Evolutionary conservation across 2,329 filamentous ascomycete genomes (phyloP), one percentile per base, ranked within the genome.

Genomic region (Ceratocystis albifundus): DNA sequence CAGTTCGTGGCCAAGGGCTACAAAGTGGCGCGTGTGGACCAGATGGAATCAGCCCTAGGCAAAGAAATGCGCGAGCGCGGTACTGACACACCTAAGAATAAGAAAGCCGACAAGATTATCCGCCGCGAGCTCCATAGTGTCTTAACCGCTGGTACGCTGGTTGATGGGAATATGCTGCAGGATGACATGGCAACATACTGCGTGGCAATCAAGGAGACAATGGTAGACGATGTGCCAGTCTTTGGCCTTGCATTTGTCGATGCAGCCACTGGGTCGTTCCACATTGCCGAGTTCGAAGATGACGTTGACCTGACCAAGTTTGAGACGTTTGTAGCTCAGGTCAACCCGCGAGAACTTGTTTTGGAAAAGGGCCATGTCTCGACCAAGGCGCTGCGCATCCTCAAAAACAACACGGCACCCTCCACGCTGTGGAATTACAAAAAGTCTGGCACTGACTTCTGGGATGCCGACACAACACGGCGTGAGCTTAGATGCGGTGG

Each of bases 61-160:
- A 99, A 99, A 74, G 93, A 99, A 75, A 97, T 99, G 94, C 88
- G 94, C n/a, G 94, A 99, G 75, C 84, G 93, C 62, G 89, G 88
- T 69, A 83, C 81, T 66, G 79, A 80, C 69, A 77, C 74, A 25
- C 78, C 78, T 61, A 88, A 87, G 72, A 73, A 77, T 66, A 79
- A 82, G 75, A 94, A 92, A 74, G 88, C 87, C 44, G 92, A 96
- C 75, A 96, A 97, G 75, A 86, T 99, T 71, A 99, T 99, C 71
- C 87, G 86, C 61, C 85, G 94, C 74, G 91, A 99, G 75, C 80
- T 99, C 45, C 87, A 92, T 0, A 94, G 90, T 71, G 90, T 99
- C 12, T 80, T 99, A 32, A 99, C 94, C 0, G 86, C 87, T 5
- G 94, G 94, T 41, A 99, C 94, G 0, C 82, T 99, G 1, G 93